Conservation (phyloP, 1,284 basidiomycete genomes). For the Leccinum subspadiceum region DNA sequence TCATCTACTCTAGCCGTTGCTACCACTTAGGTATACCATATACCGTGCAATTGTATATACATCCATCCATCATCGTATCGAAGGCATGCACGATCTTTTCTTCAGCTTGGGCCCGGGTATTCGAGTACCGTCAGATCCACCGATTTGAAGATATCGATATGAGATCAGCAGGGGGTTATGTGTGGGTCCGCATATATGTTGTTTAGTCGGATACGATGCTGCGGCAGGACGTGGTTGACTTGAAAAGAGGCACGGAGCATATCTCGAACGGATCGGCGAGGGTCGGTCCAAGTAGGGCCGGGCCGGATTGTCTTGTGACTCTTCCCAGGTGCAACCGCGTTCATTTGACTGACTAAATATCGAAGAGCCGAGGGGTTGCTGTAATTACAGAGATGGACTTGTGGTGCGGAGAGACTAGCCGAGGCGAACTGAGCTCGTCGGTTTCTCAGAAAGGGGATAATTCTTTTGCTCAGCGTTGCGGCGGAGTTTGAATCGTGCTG, state of each 20-base stretch:
- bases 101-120: not conserved
- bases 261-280: not conserved
- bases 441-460: no score
- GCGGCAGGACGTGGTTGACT: not conserved
- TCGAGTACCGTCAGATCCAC: not conserved
- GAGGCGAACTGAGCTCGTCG: no score
- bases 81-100: not conserved
- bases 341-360: no score
- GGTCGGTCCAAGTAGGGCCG: not conserved
- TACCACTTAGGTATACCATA: slow-evolving; percentile 5
- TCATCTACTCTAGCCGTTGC: not conserved
- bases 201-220: not conserved
- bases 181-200: not conserved
- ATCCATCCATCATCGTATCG: not conserved
- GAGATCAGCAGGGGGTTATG: not conserved
- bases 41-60: not conserved
- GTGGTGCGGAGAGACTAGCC: no score
- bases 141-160: not conserved
- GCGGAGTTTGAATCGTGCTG: no score
- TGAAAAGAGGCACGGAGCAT: not conserved
- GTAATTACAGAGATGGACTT: no score
- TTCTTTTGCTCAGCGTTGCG: no score
- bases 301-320: no score
- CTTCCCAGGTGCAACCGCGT: no score
- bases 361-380: no score